Base-by-base conservation (phyloP, 441 rosid genomes). In the Cnidoscolus chayamansa region DNA sequence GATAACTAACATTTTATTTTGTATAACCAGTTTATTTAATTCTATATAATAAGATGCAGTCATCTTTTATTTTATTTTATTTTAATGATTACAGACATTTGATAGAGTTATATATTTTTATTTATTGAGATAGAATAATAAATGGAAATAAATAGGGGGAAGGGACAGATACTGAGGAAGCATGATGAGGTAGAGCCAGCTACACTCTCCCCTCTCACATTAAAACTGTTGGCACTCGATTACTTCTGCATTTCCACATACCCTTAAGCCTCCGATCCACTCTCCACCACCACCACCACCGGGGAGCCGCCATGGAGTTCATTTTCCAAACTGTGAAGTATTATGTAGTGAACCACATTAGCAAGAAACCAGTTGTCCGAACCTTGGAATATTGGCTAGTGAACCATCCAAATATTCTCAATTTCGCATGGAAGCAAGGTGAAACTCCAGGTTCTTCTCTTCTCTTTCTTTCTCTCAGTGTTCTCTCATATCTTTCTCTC, bases 381-480 rank as follows among this genome's bases (percentile, higher is more conserved):
- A 47, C 8, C 49, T 72, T 88, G 30, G 78, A 77, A 10, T 79
- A 86, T 72, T 90, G 85, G 88, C 25, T 68, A 3, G 45, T 54
- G 43, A 20, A 55, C 67, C 54, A 51, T 3, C 47, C 68, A 10
- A 71, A 59, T 47, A 84, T 93, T 71, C 77, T 71, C 64, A 75
- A 83, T 57, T 93, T 88, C 78, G 57, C 77, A 7, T 93, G 98
- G 98, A 75, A 32, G 1, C 75, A 81, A 50, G 86, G 85, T 48
- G 77, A 86, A 69, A 91, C 89, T 25, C 61, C 82, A 2, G 96
- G 85, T 76, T 84, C 97, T 70, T 80, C 94, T 40, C 78, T 83
- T 13, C 73, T 55, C 49, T 89, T 93, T 78, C 85, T 86, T 20
- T 9, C 25, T 19, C 2, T 45, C 68, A 53, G 83, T 10, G 81